Evolutionary conservation across 805 yeast genomes (phyloP).

Genomic region (Hermanozyma aechmeae): DNA sequence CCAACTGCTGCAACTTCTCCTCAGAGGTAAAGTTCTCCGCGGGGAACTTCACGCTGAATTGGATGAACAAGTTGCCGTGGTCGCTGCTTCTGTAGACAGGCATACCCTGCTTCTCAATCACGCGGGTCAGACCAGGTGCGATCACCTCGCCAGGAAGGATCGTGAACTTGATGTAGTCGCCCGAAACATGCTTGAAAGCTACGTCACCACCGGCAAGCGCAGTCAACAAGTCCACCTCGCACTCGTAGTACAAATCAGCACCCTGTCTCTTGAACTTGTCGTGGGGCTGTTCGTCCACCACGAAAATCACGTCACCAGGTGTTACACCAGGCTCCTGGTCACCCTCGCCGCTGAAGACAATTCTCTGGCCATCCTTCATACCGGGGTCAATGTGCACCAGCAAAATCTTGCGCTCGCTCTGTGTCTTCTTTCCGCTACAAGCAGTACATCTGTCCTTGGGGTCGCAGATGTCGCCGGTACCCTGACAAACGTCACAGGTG

Average conservation of each 20-base stretch:
- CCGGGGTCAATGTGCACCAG: slow-evolving; percentile 96
- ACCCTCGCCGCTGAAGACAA: slow-evolving; percentile 91
- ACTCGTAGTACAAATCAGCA: slow-evolving; percentile 76
- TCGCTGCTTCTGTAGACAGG: slow-evolving; percentile 87
- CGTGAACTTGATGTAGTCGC: slow-evolving; percentile 78
- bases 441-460: slow-evolving; percentile 79
- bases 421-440: slow-evolving; percentile 86
- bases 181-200: slow-evolving; percentile 81
- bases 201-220: slow-evolving; percentile 96
- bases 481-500: slow-evolving; percentile 85
- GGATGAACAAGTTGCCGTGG: slow-evolving; percentile 76
- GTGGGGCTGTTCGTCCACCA: slow-evolving; percentile 86
- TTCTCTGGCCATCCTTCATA: slow-evolving; percentile 88
- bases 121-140: slow-evolving; percentile 73
- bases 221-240: slow-evolving; percentile 83
- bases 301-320: slow-evolving; percentile 95
- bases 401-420: slow-evolving; percentile 80
- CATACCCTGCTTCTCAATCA: slow-evolving; percentile 93
- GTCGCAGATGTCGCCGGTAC: slow-evolving; percentile 83
- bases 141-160: slow-evolving; percentile 91
- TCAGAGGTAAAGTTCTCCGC: slow-evolving; percentile 60
- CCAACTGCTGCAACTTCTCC: slow-evolving; percentile 65
- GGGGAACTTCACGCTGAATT: slow-evolving; percentile 90
- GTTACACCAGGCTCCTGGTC: slow-evolving; percentile 92
- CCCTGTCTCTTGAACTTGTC: slow-evolving; percentile 77